These are phyloP conservation scores for Eucalyptus decipiens DNA, from an alignment of 345 rosid species.

Conservation along the genomic window DNA sequence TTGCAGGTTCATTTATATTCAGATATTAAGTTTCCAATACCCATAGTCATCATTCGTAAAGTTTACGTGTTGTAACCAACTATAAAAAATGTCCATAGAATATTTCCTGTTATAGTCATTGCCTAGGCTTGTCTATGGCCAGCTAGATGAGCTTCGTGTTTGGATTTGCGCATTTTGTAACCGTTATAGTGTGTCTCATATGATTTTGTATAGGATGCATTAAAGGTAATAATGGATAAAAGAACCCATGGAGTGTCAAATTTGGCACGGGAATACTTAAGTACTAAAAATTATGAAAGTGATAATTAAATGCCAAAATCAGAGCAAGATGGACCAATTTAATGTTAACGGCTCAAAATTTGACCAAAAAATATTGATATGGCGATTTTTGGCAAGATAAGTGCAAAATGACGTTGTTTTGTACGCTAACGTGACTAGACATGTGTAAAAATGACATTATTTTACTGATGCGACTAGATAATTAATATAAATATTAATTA, in stretches of 20 bases:
- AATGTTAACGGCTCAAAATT: too few relatives aligned
- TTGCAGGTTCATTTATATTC: background rate
- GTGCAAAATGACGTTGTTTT: too few relatives aligned
- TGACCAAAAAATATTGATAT: rapidly evolving
- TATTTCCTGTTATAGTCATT: background rate
- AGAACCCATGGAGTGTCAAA: too few relatives aligned
- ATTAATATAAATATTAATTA: too few relatives aligned
- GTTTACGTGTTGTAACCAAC: background rate
- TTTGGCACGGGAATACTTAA: too few relatives aligned
- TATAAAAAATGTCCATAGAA: background rate
- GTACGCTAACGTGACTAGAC: rapidly evolving
- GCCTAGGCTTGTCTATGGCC: background rate
- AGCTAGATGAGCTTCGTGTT: background rate
- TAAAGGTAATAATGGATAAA: background rate
- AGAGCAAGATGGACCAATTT: rapidly evolving
- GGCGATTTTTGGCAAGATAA: rapidly evolving
- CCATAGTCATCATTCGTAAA: background rate
- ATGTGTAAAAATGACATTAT: too few relatives aligned
- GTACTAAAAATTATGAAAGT: rapidly evolving
- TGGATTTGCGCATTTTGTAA: background rate
- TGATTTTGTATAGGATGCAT: background rate
- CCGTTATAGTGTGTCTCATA: too few relatives aligned
- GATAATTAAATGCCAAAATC: too few relatives aligned
- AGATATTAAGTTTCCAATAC: background rate
- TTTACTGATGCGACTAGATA: too few relatives aligned